Evolutionary conservation across 257 asterid species (phyloP).

Genomic region (Catharanthus roseus): DNA sequence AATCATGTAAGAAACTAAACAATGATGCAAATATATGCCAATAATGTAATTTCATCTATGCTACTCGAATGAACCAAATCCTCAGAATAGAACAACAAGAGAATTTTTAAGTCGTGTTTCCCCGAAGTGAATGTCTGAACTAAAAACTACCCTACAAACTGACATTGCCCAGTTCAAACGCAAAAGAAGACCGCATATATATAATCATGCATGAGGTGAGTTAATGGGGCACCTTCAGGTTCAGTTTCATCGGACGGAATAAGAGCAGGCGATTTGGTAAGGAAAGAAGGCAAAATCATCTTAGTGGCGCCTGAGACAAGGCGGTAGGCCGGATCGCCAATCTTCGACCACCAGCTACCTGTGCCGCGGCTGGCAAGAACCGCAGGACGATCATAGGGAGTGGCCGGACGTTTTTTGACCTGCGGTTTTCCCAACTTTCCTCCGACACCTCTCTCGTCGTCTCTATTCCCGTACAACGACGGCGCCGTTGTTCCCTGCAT

Average conservation of each 20-base stretch:
- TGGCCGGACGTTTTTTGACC: constrained; percentile 22
- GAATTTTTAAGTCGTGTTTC: neutral
- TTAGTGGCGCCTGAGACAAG: constrained; percentile 35
- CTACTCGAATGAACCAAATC: neutral
- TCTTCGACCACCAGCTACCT: constrained; percentile 32
- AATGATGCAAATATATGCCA: neutral
- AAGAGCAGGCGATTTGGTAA: constrained; percentile 21
- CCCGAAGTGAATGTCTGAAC: neutral
- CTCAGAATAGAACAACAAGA: neutral
- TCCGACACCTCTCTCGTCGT: constrained; percentile 35
- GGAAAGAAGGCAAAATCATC: constrained; percentile 30
- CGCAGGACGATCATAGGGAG: constrained; percentile 38
- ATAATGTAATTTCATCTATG: neutral
- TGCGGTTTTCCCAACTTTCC: constrained; percentile 32
- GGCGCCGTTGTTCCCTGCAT: constrained; percentile 26
- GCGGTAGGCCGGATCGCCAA: constrained; percentile 46
- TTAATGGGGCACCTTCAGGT: constrained; percentile 13
- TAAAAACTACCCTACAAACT: neutral
- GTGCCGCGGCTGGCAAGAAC: constrained; percentile 11
- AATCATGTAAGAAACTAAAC: neutral
- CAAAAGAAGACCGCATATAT: neutral
- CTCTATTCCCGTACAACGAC: constrained; percentile 16
- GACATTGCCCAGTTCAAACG: neutral
- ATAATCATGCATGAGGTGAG: neutral
- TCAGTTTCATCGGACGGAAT: constrained; percentile 15